Evolutionary conservation across 2,329 filamentous ascomycete genomes (phyloP), one percentile per base, ranked within the genome.

Genomic region (Dactylellina leptospora): DNA sequence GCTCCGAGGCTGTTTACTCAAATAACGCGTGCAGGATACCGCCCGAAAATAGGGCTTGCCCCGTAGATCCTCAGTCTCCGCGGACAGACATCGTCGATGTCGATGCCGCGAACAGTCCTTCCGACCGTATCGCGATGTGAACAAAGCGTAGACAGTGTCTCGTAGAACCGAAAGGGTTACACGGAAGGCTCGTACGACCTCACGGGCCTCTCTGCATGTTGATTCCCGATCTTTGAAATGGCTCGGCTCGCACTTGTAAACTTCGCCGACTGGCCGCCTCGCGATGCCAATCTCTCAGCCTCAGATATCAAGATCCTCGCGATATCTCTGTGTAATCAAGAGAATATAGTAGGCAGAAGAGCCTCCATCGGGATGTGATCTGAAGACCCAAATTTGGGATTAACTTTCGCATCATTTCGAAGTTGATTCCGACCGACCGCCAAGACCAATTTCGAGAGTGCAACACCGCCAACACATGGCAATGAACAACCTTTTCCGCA

Each of bases 81-180:
- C 63, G 55, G 63, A 55, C 54, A 59, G 36, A 18, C n/a, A n/a
- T 18, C 11, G n/a, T 11, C 16, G 40, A 42, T 25, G 28, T 47
- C 30, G 38, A 42, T 47, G 44, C 64, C 64, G 64, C 64, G 64
- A 70, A 62, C 64, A 60, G 64, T n/a, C n/a, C n/a, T n/a, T n/a
- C n/a, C n/a, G n/a, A n/a, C n/a, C n/a, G n/a, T n/a, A n/a, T n/a
- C n/a, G n/a, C n/a, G n/a, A 22, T 42, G 33, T 10, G 36, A n/a
- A 16, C 18, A 64, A 40, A 50, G 50, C 44, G 51, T 53, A 66
- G 61, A 53, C 61, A n/a, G n/a, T n/a, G n/a, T n/a, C n/a, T n/a
- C n/a, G n/a, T n/a, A n/a, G n/a, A n/a, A n/a, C n/a, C n/a, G n/a
- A n/a, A n/a, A n/a, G n/a, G n/a, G n/a, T n/a, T n/a, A n/a, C n/a